Base-by-base conservation (phyloP, 2,329 filamentous ascomycete genomes). In the Pseudocercospora ulei region DNA sequence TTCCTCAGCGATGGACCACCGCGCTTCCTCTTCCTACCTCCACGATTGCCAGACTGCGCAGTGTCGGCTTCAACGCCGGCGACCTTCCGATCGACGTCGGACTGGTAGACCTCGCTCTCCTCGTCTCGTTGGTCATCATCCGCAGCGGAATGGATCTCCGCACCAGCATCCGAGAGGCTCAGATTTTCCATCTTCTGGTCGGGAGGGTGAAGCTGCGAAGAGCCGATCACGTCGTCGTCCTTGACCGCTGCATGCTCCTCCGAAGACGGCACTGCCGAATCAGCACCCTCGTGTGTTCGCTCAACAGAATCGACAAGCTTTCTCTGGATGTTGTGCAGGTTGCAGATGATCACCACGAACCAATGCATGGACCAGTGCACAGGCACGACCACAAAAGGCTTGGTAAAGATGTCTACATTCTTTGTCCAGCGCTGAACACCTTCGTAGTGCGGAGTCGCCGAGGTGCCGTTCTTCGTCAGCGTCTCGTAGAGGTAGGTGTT, bases 321-420 rank as follows among this genome's bases (percentile, higher is more conserved):
- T 5, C 48, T 25, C 17, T 56, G 60, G 20, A 63, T 59, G 18
- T 53, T 49, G n/a, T 90, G 68, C 35, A 88, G 71, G 54, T 98
- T 94, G 71, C 85, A 94, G 36, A 98, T 88, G 39, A 98, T 88
- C 8, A 85, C 86, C 49, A 96, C 67, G 62, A 90, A 96, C 90
- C 92, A 98, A 61, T 98, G 90, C 1, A 52, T 41, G 17, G 76
- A 69, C 56, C 95, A 82, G 53, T 94, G 92, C 58, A 98, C 84
- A 0, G 90, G 90, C 4, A 98, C 81, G 7, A 96, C 71, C 42
- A 96, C 78, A 58, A 87, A 95, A 56, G 94, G 84, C 52, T 83
- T 86, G 4, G 70, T 72, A 54, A 96, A 83, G 5, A 98, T 64
- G 56, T 98, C 83, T 5, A 47, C 40, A 51, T 78, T 84, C 20